Conservation (phyloP, 2,329 filamentous ascomycete genomes). For the Didymella lethalis region DNA sequence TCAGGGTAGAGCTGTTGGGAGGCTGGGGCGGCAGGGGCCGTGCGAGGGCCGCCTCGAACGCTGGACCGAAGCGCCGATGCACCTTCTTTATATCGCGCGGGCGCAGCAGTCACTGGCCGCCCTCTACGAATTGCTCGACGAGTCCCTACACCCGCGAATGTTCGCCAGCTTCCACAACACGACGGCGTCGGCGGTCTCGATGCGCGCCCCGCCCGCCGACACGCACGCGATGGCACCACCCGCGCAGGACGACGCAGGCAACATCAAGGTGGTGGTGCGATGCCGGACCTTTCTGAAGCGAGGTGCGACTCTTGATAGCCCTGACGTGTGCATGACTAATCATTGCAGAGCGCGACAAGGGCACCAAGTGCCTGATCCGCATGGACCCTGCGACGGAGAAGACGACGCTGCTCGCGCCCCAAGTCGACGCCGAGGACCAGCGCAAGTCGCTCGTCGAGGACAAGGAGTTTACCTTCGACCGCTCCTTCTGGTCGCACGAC, state of each 20-base stretch:
- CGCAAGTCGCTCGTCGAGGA: conserved; percentile 75
- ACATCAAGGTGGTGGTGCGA: conserved; percentile 61
- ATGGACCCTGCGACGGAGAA: conserved; percentile 90
- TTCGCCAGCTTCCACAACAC: conserved; percentile 41
- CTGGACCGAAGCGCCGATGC: conserved; percentile 32
- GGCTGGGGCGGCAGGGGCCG: conserved; percentile 9
- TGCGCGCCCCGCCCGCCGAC: conserved; percentile 53
- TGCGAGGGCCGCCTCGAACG: conserved; percentile 23
- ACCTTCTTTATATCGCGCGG: conserved; percentile 41
- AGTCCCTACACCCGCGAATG: conserved; percentile 41
- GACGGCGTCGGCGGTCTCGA: conserved; percentile 55
- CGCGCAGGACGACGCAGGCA: conserved; percentile 54
- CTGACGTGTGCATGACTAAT: conserved; percentile 29
- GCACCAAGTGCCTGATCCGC: conserved; percentile 82
- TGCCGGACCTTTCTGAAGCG: conserved; percentile 58
- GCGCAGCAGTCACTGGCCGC: conserved; percentile 36
- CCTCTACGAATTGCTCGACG: conserved; percentile 36
- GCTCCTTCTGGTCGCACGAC: conserved; percentile 97
- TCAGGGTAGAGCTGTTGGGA: conserved; percentile 25
- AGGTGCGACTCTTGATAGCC: conserved; percentile 42
- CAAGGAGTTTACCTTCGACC: conserved; percentile 94
- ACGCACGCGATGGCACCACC: conserved; percentile 45
- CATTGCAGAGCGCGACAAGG: conserved; percentile 75
- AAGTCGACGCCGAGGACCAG: conserved; percentile 66
- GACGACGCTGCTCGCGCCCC: conserved; percentile 79